Evolutionary conservation across 768 basidiomycete genomes (phyloP), one percentile per base, ranked within the genome.

Genomic region (Podaxis sp.): DNA sequence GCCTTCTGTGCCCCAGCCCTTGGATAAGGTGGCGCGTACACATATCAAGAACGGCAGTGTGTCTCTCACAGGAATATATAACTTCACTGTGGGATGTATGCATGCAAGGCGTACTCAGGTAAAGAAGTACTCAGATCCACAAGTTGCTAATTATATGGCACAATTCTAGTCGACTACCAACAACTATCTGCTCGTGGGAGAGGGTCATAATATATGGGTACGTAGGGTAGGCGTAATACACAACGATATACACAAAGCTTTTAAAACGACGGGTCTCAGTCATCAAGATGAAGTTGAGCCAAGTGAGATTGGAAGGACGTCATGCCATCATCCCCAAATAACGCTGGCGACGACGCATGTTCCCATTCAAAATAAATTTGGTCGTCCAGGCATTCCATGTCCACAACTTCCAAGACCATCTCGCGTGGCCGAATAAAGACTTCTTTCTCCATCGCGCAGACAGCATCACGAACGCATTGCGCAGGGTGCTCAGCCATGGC

Each of bases 401-500:
- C n/a, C 15, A 46, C 41, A 56, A 59, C 24, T 24, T 41, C n/a
- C 40, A 40, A 15, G 17, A 13, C 6, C 4, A 4, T 28, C 15
- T 28, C 22, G 24, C 26, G n/a, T 17, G 38, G 36, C 26, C 8
- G 40, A n/a, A 24, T 7, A 0, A 20, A 13, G 2, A 38, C 13
- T n/a, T 37, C 33, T 12, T 30, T 26, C 37, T 53, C 59, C n/a
- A 38, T 37, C 56, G 8, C 22, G n/a, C 11, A 20, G 15, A 15
- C 51, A 4, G 33, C 26, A 4, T 60, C 59, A 4, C 59, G 50
- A 28, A 60, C 38, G 17, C 59, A 53, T n/a, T 41, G 22, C 3
- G 59, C 50, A 44, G 59, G 59, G 17, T 60, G 50, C 28, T 53
- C 53, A 13, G n/a, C 26, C 22, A 60, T n/a, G 15, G 37, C n/a